Evolutionary conservation across 768 basidiomycete species (phyloP), one percentile per base, ranked within the genome.

Genomic region (Coprinopsis marcescibilis): DNA sequence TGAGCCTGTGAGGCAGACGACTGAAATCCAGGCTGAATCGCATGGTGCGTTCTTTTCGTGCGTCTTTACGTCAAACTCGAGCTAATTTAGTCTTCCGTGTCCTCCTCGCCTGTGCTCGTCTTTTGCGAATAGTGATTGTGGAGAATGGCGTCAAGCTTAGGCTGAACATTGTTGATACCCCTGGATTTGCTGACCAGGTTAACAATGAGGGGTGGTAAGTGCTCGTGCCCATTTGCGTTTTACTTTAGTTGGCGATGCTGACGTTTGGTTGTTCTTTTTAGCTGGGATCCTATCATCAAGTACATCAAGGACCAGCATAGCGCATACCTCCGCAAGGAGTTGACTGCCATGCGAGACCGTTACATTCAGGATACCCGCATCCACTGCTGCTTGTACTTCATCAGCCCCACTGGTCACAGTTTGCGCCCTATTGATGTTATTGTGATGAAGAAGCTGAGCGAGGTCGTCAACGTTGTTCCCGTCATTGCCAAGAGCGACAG

Each of bases 241-340:
- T 24, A 43, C 8, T 27, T 27, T 26, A 30, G n/a, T n/a, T 8
- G 25, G 38, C 3, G 21, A 19, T 2, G 34, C 33, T 35, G 44
- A 25, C 26, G 4, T 34, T 6, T 19, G 21, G n/a, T 24, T n/a
- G n/a, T n/a, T 25, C 30, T 39, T 29, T 48, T 43, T 51, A 94
- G 90, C 76, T 99, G 95, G 95, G 95, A 99, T 60, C 89, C 95
- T 34, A 98, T 99, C 59, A 78, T 98, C 64, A 97, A 96, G 68
- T 96, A 99, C 67, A 97, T 97, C 75, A 92, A 94, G 73, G 95
- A 98, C 76, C 95, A 98, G 64, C 95, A 98, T 74, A 93, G 90
- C 63, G 91, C 93, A 29, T 99, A 96, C 69, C 80, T 99, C 45
- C 89, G 96, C 68, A 98, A 99, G 71, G 95, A 99, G 73, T 76